phyloP scores from a whole-genome alignment of 306 rosid species.

The Lathyrus aphaca region DNA sequence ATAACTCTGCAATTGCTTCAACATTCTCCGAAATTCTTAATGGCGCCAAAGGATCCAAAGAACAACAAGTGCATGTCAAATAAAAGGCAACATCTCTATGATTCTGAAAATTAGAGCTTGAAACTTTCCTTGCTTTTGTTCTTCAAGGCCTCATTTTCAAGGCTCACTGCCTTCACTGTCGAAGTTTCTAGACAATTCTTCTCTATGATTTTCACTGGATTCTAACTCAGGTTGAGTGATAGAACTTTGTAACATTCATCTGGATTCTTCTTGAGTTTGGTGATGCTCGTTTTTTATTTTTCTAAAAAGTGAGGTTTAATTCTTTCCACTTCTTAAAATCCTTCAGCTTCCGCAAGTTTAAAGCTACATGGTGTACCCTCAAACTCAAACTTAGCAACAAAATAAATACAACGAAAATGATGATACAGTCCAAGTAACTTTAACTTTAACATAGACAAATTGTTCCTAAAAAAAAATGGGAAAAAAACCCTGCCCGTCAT shows the following conservation, averaged over 20 bases:
- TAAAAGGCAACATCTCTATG: constrained; percentile 63
- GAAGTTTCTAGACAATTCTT: constrained; percentile 33
- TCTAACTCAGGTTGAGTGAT: constrained; percentile 24
- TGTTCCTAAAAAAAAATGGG: neutral
- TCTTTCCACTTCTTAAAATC: constrained; percentile 50
- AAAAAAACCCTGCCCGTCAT: neutral
- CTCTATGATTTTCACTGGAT: constrained; percentile 38
- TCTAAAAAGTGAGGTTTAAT: constrained; percentile 7
- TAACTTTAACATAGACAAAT: neutral
- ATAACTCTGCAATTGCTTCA: constrained; percentile 4
- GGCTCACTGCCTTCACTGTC: constrained; percentile 32
- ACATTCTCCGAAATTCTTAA: constrained; percentile 4
- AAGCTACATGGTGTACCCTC: constrained; percentile 10
- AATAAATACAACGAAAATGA: constrained; percentile 2
- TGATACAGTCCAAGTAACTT: neutral
- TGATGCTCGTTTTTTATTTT: constrained; percentile 39
- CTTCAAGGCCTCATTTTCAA: constrained; percentile 32
- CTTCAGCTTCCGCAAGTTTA: constrained; percentile 54
- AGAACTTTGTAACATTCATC: constrained; percentile 56
- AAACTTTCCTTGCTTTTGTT: constrained; percentile 44
- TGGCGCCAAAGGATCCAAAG: constrained; percentile 12
- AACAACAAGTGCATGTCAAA: constrained; percentile 41
- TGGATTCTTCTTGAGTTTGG: constrained; percentile 41
- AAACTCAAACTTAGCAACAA: constrained; percentile 11
- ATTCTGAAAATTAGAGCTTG: constrained; percentile 51